phyloP scores from a whole-genome alignment of 305 asterid genomes.

The Fraxinus xanthoxyloides region DNA sequence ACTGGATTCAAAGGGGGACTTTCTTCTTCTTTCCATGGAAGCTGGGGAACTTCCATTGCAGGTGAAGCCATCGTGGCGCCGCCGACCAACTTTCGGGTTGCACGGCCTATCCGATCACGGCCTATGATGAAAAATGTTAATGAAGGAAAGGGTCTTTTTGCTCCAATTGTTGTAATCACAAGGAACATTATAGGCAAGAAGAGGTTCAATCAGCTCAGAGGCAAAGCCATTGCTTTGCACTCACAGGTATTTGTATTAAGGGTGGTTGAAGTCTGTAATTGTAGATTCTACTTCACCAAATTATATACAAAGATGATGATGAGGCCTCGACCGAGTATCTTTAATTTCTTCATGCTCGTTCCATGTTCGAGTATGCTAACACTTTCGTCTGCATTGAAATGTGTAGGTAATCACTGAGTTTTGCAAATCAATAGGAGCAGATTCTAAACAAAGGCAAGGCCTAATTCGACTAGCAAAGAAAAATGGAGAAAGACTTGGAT shows the following conservation, averaged over 20 bases:
- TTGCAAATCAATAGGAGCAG: constrained; percentile 89
- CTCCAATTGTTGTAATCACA: constrained; percentile 65
- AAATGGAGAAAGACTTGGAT: constrained; percentile 80
- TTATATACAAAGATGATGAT: background rate
- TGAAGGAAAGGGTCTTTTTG: constrained; percentile 83
- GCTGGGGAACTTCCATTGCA: constrained; percentile 43
- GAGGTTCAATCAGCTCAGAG: constrained; percentile 82
- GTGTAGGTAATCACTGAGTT: constrained; percentile 78
- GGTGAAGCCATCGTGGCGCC: constrained; percentile 36
- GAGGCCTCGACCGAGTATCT: background rate
- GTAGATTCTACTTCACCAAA: background rate
- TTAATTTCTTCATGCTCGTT: background rate
- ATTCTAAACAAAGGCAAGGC: constrained; percentile 80
- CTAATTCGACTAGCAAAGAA: constrained; percentile 80
- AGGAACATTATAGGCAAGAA: constrained; percentile 79
- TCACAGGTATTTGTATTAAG: constrained; percentile 60
- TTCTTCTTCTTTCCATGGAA: constrained; percentile 28
- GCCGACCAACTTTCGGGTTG: constrained; percentile 28
- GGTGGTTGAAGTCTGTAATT: background rate
- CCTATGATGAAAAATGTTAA: constrained; percentile 95
- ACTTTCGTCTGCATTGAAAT: background rate
- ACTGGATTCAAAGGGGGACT: constrained; percentile 68
- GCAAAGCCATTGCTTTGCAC: constrained; percentile 94
- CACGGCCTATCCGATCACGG: constrained; percentile 45
- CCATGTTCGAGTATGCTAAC: background rate